Percentiles rank a stretch among this genome's conserved stretches.
These are phyloP conservation scores for Boletus pseudo-olivaceus DNA, from an alignment of 768 basidiomycete species.

Conservation along the genomic window DNA sequence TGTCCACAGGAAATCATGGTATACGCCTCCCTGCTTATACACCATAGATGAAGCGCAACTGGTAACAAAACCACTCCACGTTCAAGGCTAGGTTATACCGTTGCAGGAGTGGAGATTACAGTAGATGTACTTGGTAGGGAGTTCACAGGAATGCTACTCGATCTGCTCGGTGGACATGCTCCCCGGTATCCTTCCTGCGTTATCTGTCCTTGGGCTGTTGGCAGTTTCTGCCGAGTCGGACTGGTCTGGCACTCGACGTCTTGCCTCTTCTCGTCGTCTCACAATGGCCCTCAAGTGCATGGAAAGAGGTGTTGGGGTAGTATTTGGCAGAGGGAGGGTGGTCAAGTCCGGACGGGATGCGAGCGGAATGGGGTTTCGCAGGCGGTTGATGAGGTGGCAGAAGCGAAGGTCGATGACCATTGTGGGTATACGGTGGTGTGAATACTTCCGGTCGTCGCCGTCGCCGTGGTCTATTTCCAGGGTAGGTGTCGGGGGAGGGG, in stretches of 20 bases:
- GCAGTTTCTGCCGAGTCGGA: slow-evolving; percentile 18
- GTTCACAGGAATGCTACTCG: slow-evolving; percentile 16
- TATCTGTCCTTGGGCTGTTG: slow-evolving; percentile 37
- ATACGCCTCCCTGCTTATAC: neutral
- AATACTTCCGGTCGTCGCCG: slow-evolving; percentile 17
- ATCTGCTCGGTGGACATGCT: slow-evolving; percentile 24
- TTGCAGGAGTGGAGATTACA: slow-evolving; percentile 13
- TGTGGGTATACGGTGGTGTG: slow-evolving; percentile 30
- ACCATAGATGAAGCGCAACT: slow-evolving; percentile 54
- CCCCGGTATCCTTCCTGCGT: slow-evolving; percentile 34
- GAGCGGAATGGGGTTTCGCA: slow-evolving; percentile 52
- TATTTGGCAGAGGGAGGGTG: slow-evolving; percentile 58
- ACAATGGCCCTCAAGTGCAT: slow-evolving; percentile 48
- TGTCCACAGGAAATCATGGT: slow-evolving; percentile 29
- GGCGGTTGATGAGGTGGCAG: slow-evolving; percentile 47
- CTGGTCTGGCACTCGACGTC: slow-evolving; percentile 31
- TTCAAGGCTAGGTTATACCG: slow-evolving; percentile 1
- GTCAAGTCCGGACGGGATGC: slow-evolving; percentile 27
- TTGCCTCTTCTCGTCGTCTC: slow-evolving; percentile 44
- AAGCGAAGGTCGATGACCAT: slow-evolving; percentile 66
- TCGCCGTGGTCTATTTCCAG: slow-evolving; percentile 21
- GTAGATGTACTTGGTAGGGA: slow-evolving; percentile 14
- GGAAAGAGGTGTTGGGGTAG: slow-evolving; percentile 51
- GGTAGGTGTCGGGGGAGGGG: slow-evolving; percentile 22
- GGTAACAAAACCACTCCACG: slow-evolving; percentile 31